phyloP scores from a whole-genome alignment of 116 monocot genomes.

The Thalassia testudinum region DNA sequence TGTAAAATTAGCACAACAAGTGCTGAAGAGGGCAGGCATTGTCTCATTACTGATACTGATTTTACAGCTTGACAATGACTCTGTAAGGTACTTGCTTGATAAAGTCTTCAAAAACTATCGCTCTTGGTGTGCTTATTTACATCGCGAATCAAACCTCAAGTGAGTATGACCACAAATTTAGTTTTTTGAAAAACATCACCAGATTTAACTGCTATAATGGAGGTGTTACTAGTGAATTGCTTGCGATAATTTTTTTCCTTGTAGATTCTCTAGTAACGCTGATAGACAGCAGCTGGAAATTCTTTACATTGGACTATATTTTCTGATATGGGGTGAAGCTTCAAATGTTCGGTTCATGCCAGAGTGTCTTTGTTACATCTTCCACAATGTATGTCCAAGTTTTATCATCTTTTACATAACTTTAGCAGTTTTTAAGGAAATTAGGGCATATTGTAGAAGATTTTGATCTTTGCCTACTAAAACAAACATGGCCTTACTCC shows the following conservation, averaged over 20 bases:
- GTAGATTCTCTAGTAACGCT: constrained; percentile 28
- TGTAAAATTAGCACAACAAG: too few relatives aligned
- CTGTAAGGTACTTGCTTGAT: constrained; percentile 43
- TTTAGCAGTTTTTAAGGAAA: too few relatives aligned
- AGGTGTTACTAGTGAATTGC: too few relatives aligned
- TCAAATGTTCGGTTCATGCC: constrained; percentile 98
- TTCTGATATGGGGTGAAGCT: constrained; percentile 99
- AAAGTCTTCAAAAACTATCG: constrained; percentile 75
- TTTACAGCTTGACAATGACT: constrained; percentile 45
- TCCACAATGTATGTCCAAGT: constrained; percentile 49
- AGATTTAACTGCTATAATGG: too few relatives aligned
- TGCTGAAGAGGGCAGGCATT: too few relatives aligned
- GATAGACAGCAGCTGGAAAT: constrained; percentile 50
- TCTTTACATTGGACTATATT: constrained; percentile 84
- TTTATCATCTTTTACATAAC: too few relatives aligned
- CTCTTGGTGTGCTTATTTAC: constrained; percentile 90
- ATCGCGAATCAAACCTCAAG: constrained; percentile 33
- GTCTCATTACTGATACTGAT: neutral
- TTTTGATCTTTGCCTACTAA: too few relatives aligned
- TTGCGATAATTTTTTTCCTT: constrained; percentile 3
- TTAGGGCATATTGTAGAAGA: too few relatives aligned
- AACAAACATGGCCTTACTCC: too few relatives aligned
- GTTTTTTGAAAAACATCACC: too few relatives aligned
- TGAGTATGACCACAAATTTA: constrained; percentile 21
- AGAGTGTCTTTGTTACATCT: constrained; percentile 92